These are phyloP conservation scores for Neurospora sp. DNA, from an alignment of 495 filamentous ascomycete species.

Conservation along the genomic window DNA sequence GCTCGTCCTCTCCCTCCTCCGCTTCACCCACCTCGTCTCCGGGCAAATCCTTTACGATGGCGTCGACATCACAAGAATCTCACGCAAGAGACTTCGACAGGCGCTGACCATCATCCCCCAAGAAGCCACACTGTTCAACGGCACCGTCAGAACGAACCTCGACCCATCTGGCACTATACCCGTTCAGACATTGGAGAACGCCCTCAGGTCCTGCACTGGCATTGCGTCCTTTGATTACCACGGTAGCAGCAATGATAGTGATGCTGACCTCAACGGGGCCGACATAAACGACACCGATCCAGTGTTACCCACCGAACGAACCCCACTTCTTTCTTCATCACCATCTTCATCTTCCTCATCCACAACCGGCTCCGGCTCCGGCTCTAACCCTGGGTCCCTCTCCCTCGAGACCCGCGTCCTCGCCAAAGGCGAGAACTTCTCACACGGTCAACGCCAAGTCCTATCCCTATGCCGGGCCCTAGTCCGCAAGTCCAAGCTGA, in stretches of 20 bases:
- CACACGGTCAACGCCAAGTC: constrained; percentile 47
- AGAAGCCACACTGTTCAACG: constrained; percentile 46
- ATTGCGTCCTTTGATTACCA: constrained; percentile 36
- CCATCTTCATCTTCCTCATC: background rate
- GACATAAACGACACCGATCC: constrained; percentile 4
- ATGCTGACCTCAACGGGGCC: background rate
- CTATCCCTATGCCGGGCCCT: constrained; percentile 48
- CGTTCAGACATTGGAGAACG: constrained; percentile 29
- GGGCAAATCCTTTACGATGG: constrained; percentile 45
- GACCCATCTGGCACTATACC: constrained; percentile 38
- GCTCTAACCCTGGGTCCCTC: too few species aligned
- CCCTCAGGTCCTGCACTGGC: constrained; percentile 32
- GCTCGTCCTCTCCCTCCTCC: constrained; percentile 44
- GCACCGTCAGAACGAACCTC: constrained; percentile 38
- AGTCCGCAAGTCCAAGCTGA: constrained; percentile 42
- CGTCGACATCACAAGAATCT: constrained; percentile 38
- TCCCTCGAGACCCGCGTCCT: constrained; percentile 34
- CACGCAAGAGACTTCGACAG: constrained; percentile 39
- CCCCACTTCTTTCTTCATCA: constrained; percentile 9
- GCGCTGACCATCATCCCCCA: constrained; percentile 48
- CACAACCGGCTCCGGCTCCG: constrained; percentile 1
- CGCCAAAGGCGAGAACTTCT: constrained; percentile 45
- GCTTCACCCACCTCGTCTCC: constrained; percentile 40
- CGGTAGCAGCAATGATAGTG: constrained; percentile 13
- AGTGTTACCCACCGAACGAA: constrained; percentile 12